phyloP scores from a whole-genome alignment of 495 filamentous ascomycete genomes.

The Hyaloscypha bicolor region DNA sequence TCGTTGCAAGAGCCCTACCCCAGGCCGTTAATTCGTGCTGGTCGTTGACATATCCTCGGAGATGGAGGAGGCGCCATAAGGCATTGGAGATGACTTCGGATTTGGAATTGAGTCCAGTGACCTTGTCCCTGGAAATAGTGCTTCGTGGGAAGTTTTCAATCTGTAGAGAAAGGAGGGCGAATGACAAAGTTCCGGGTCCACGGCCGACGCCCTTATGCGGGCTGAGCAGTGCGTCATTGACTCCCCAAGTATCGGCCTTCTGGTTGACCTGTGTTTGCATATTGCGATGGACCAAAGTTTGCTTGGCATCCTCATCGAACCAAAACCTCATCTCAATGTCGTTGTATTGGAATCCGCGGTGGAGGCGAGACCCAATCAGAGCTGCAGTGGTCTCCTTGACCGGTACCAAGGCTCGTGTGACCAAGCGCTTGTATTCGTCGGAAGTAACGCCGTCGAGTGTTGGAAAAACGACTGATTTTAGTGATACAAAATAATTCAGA shows the following conservation, averaged over 20 bases:
- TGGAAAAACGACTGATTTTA: slow-evolving; percentile 71
- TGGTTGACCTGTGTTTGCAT: slow-evolving; percentile 59
- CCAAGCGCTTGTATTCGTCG: slow-evolving; percentile 77
- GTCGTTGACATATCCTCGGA: slow-evolving; percentile 81
- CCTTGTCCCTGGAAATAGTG: slow-evolving; percentile 55
- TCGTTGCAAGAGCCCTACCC: slow-evolving; percentile 76
- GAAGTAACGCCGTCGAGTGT: slow-evolving; percentile 83
- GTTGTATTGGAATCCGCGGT: slow-evolving; percentile 78
- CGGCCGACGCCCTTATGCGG: slow-evolving; percentile 32
- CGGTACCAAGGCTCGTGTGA: slow-evolving; percentile 68
- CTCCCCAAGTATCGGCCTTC: slow-evolving; percentile 72
- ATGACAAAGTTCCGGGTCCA: slow-evolving; percentile 50
- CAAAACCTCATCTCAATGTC: slow-evolving; percentile 77
- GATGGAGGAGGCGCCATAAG: slow-evolving; percentile 84
- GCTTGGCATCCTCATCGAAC: slow-evolving; percentile 71
- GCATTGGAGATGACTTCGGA: slow-evolving; percentile 78
- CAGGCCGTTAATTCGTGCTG: slow-evolving; percentile 80
- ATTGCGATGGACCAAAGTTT: slow-evolving; percentile 66
- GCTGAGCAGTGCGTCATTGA: slow-evolving; percentile 56
- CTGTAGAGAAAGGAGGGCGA: slow-evolving; percentile 60
- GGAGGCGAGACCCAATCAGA: slow-evolving; percentile 73
- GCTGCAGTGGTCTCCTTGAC: slow-evolving; percentile 74
- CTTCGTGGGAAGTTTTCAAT: slow-evolving; percentile 66
- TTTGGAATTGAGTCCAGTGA: slow-evolving; percentile 53
- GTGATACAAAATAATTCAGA: slow-evolving; percentile 77